phyloP scores from a whole-genome alignment of 1,284 basidiomycete genomes.

The Apiotrichum sp. region DNA sequence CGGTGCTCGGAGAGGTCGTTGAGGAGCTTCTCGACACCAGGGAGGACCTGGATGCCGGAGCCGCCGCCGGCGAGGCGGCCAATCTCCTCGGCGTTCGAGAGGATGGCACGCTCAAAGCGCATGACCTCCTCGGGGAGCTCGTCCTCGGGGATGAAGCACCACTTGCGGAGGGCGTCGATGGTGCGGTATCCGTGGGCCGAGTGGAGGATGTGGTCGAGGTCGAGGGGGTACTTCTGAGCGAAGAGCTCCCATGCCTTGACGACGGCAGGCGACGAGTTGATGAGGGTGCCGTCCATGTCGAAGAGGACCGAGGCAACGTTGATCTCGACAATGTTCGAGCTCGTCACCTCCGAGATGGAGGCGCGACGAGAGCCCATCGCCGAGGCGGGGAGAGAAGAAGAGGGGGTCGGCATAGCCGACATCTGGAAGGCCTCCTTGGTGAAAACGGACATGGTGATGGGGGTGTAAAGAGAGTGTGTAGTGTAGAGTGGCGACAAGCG shows the following conservation, averaged over 20 bases:
- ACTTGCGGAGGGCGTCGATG: constrained; percentile 45
- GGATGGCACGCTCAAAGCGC: constrained; percentile 46
- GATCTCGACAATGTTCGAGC: constrained; percentile 48
- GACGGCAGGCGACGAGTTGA: constrained; percentile 45
- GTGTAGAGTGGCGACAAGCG: background rate
- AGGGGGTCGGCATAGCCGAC: constrained; percentile 41
- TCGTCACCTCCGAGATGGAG: constrained; percentile 56
- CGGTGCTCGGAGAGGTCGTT: constrained; percentile 33
- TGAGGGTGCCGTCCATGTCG: constrained; percentile 46
- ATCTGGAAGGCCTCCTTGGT: constrained; percentile 47
- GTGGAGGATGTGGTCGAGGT: constrained; percentile 43
- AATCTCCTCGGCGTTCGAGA: constrained; percentile 42
- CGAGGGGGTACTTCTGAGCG: constrained; percentile 39
- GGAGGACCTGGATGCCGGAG: constrained; percentile 44
- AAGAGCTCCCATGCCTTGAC: constrained; percentile 46
- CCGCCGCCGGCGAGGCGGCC: constrained; percentile 32
- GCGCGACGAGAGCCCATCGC: constrained; percentile 39
- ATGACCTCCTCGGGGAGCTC: constrained; percentile 42
- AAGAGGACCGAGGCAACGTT: constrained; percentile 47
- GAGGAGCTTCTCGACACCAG: constrained; percentile 43
- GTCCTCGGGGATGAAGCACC: constrained; percentile 43
- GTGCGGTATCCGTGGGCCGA: constrained; percentile 46
- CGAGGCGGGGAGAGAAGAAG: constrained; percentile 27
- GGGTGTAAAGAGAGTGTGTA: constrained; percentile 18
- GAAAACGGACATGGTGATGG: constrained; percentile 45